Conservation (phyloP, 2,329 filamentous ascomycete genomes). For the Fusarium gaditjirri region DNA sequence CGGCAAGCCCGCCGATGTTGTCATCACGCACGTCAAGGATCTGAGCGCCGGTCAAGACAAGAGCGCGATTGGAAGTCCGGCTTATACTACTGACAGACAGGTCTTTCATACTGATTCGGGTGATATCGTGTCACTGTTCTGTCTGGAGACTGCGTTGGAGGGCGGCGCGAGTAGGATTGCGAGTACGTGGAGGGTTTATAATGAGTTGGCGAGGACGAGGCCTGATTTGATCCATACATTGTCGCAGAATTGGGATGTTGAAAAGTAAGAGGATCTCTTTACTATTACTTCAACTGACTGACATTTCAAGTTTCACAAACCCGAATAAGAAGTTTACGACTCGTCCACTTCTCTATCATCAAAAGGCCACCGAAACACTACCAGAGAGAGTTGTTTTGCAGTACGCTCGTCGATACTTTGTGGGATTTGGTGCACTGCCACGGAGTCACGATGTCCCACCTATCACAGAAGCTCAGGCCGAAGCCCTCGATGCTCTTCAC, state of each 20-base stretch:
- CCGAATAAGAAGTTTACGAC: slow-evolving; percentile 10
- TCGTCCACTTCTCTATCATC: slow-evolving; percentile 22
- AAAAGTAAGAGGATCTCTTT: slow-evolving; percentile 49
- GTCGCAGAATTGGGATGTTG: slow-evolving; percentile 57
- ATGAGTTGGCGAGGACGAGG: slow-evolving; percentile 65
- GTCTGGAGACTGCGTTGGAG: slow-evolving; percentile 59
- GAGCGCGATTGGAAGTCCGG: slow-evolving; percentile 61
- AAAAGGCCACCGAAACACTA: neutral
- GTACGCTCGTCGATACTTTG: slow-evolving; percentile 34
- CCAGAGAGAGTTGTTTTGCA: slow-evolving; percentile 18
- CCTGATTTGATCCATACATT: slow-evolving; percentile 69
- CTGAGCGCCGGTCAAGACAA: slow-evolving; percentile 54
- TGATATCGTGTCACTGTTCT: slow-evolving; percentile 68
- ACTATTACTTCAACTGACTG: too few relatives aligned
- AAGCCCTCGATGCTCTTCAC: slow-evolving; percentile 62
- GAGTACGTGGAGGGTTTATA: slow-evolving; percentile 69
- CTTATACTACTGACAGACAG: slow-evolving; percentile 69
- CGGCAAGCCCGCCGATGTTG: slow-evolving; percentile 61
- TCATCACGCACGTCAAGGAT: slow-evolving; percentile 65
- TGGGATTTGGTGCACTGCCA: slow-evolving; percentile 48
- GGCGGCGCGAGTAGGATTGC: slow-evolving; percentile 68
- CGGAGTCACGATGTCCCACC: slow-evolving; percentile 65
- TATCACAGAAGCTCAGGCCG: slow-evolving; percentile 61
- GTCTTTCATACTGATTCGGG: slow-evolving; percentile 70
- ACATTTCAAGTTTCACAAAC: slow-evolving; percentile 10